Base-by-base conservation (phyloP, 2,329 filamentous ascomycete species). In the Hypoxylon sp. region DNA sequence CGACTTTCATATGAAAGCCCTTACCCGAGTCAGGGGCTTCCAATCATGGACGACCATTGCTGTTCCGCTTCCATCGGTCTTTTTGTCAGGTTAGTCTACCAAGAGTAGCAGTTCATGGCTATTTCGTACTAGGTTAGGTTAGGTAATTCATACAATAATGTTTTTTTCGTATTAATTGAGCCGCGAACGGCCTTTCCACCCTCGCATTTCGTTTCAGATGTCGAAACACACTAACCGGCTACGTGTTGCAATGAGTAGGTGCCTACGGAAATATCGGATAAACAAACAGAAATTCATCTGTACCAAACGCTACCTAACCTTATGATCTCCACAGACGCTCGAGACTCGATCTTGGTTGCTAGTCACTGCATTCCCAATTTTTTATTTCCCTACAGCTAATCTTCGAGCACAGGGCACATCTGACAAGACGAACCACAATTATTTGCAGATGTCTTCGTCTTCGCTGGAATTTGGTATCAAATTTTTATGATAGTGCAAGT, bases 191-290 rank as follows among this genome's bases (percentile, higher is more conserved):
- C 30, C 22, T 22, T 49, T 17, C 8, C 26, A 32, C 41, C 53
- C 50, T 44, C 17, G 52, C 60, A 41, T 50, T 51, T 49, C 47
- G 64, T 67, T 67, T 67, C 64, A 67, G 49, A 58, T 61, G 43
- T 47, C 22, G 52, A 58, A 47, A 54, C 41, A 41, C 50, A 41
- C 10, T 13, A 13, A 26, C n/a, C 32, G 43, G 43, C 10, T 54
- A n/a, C 24, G 10, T 49, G 19, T 15, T 13, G 34, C 15, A 20
- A 22, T 22, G 22, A 15, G 17, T 15, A 51, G 13, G 28, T 30
- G 24, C 39, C 10, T n/a, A 44, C 63, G 59, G 62, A 56, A 62
- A 49, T 37, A 52, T 65, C 57, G 20, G 57, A 51, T 41, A 43
- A 61, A 50, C 15, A 7, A 17, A 43, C 17, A 20, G 3, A 20